Conservation (phyloP, 148 eudicot species). For the Euryodendron excelsum region DNA sequence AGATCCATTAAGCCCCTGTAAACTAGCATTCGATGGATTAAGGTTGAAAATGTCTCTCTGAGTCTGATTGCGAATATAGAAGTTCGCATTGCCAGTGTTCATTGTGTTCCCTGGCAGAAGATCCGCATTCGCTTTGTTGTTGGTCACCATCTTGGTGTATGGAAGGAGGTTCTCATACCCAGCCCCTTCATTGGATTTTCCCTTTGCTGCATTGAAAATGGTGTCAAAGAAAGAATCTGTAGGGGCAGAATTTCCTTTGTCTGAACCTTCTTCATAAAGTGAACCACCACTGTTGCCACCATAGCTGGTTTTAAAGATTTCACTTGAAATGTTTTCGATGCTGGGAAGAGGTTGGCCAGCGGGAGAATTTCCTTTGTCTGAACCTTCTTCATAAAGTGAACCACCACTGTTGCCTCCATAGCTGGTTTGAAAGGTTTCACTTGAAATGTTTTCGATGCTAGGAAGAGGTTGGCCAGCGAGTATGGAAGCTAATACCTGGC, state of each 20-base stretch:
- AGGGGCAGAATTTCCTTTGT: not conserved
- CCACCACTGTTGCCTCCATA: not conserved
- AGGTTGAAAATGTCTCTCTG: slow-evolving; percentile 16
- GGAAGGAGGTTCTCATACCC: not conserved
- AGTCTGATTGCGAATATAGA: slow-evolving; percentile 5
- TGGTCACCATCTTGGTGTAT: not conserved
- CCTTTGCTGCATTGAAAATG: slow-evolving; percentile 2
- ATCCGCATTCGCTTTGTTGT: not conserved
- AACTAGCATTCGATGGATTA: slow-evolving; percentile 10
- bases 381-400: slow-evolving; percentile 1
- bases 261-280: not conserved
- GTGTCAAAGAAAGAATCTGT: slow-evolving; percentile 5
- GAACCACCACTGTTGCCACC: not conserved
- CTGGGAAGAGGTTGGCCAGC: too few relatives aligned
- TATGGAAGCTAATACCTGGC: not conserved
- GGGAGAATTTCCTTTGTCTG: not conserved
- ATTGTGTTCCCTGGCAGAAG: not conserved
- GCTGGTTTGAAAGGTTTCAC: not conserved
- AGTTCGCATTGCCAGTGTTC: not conserved
- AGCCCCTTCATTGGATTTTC: not conserved
- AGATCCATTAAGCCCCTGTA: slow-evolving; percentile 7
- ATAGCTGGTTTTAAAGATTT: not conserved
- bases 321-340: slow-evolving; percentile 2
- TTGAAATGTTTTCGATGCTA: slow-evolving; percentile 1
- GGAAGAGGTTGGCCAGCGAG: slow-evolving; percentile 9